Conservation (phyloP, 768 basidiomycete species). For the Chalciporus piperatus region DNA sequence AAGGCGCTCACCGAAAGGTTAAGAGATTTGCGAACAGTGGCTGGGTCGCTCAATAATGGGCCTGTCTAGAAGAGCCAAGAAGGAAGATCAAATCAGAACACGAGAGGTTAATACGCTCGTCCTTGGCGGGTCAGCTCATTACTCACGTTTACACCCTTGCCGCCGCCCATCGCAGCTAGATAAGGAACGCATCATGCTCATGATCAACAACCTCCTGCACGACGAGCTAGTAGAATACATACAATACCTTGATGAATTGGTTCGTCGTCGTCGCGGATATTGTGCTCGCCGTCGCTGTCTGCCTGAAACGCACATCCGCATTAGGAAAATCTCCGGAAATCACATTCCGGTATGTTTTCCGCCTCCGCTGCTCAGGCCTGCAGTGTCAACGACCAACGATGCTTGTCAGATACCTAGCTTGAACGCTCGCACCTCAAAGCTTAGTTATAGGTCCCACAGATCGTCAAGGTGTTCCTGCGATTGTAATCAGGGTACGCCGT, state of each 20-base stretch:
- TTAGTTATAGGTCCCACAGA: too few species aligned
- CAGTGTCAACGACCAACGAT: too few species aligned
- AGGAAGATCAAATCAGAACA: slow-evolving; percentile 12
- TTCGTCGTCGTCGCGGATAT: slow-evolving; percentile 5
- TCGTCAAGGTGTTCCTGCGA: too few species aligned
- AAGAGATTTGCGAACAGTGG: slow-evolving; percentile 26
- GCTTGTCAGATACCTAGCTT: background rate
- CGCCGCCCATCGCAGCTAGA: slow-evolving; percentile 20
- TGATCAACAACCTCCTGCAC: background rate
- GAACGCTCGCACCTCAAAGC: background rate
- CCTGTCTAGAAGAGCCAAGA: slow-evolving; percentile 26
- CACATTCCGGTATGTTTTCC: background rate
- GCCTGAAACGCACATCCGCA: background rate
- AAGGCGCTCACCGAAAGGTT: slow-evolving; percentile 30
- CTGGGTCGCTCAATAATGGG: slow-evolving; percentile 25
- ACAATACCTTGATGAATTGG: slow-evolving; percentile 1
- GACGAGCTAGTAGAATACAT: slow-evolving; percentile 4
- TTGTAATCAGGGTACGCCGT: too few species aligned
- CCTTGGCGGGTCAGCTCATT: slow-evolving; percentile 24
- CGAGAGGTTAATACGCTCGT: background rate
- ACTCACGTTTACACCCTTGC: slow-evolving; percentile 33
- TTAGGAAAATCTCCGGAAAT: slow-evolving; percentile 12
- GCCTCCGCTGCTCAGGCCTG: too few species aligned
- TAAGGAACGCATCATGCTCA: background rate
- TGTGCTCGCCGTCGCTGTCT: background rate